Evolutionary conservation across 257 asterid genomes (phyloP), one percentile per base, ranked within the genome.

Genomic region (Solanum arcanum): DNA sequence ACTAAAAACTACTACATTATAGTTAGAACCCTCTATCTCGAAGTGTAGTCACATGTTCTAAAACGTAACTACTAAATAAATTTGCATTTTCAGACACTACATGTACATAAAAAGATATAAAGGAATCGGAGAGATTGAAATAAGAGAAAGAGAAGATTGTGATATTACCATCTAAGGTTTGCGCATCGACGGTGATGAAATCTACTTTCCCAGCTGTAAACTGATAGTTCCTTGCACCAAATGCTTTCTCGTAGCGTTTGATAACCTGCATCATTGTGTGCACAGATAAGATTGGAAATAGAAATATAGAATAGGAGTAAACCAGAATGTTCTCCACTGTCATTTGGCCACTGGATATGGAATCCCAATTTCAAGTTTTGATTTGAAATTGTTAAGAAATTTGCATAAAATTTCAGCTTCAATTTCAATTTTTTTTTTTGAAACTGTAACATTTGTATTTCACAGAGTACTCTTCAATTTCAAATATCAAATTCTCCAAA

Each of bases 101-200:
- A 41, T 76, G 59, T 41, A n/a, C 59, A 41, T n/a, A 41, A 23
- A 76, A 41, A 76, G 52, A 23, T 76, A 23, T 4, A 23, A 73
- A 73, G 3, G 56, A 73, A 74, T 42, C 0, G 83, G 83, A 33
- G 56, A 12, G 37, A 42, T 5, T 76, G 37, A 76, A 76, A 42
- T 8, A 42, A 76, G 37, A 7, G 37, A 75, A 13, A 42, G 37
- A 42, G 13, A 76, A 42, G 46, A 47, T 29, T 49, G 44, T 81
- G 49, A 35, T 47, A 29, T 91, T 94, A 97, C 99, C 99, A 88
- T 97, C 99, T 90, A 96, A 86, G 62, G 99, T 91, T 89, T 96
- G 99, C 7, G 99, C 93, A 73, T 97, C 99, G 44, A 95, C 76
- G 52, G 92, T 95, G 86, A 97, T 87, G 92, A 97, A 94, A 85